Percentiles rank a stretch among this genome's conserved stretches.
These are phyloP conservation scores for Allium fistulosum DNA, from an alignment of 106 monocot genomes.

Conservation along the genomic window DNA sequence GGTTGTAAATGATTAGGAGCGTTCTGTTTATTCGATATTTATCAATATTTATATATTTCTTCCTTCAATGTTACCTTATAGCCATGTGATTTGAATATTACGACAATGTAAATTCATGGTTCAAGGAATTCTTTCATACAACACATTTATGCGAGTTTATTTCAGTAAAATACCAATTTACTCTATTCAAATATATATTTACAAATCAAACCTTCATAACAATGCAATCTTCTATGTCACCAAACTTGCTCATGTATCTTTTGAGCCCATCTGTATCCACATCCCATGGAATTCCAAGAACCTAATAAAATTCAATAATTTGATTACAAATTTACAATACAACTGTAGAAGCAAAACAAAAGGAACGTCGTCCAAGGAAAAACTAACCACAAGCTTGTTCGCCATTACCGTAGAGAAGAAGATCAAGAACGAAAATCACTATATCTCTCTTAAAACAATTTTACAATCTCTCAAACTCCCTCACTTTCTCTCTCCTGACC, in stretches of 20 bases:
- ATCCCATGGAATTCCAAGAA: constrained; percentile 67
- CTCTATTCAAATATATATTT: neutral
- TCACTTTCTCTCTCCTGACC: constrained; percentile 2
- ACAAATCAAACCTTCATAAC: constrained; percentile 47
- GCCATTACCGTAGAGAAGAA: constrained; percentile 22
- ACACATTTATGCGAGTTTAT: no score
- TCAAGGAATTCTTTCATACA: no score
- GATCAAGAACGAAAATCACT: neutral
- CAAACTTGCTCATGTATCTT: constrained; percentile 63
- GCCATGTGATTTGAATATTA: no score
- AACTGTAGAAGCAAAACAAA: no score
- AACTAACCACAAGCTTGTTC: constrained; percentile 35
- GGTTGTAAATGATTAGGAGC: no score
- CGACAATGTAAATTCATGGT: no score
- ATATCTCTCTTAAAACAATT: constrained; percentile 1
- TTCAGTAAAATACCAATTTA: no score
- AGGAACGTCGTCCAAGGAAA: neutral
- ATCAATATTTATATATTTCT: no score
- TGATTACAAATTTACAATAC: no score
- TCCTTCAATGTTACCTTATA: no score
- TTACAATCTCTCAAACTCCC: constrained; percentile 7
- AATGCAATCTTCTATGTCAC: constrained; percentile 52
- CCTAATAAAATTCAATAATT: constrained; percentile 11
- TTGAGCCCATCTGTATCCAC: constrained; percentile 52
- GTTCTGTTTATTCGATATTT: no score